Conservation (phyloP, 164 flowering plant species). For the Macadamia tetraphylla region DNA sequence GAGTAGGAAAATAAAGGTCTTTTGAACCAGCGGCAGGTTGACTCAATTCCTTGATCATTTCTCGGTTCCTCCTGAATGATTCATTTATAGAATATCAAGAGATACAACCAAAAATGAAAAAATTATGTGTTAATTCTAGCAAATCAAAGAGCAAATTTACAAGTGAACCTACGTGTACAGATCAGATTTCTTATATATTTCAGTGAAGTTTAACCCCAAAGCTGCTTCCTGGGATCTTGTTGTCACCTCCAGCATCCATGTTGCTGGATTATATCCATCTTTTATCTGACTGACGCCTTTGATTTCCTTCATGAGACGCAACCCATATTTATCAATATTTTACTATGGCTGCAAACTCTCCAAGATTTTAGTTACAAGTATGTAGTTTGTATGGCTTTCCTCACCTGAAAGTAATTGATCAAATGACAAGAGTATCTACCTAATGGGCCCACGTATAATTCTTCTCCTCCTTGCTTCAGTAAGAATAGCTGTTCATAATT, state of each 20-base stretch:
- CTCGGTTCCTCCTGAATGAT: slow-evolving; percentile 33
- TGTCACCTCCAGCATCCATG: slow-evolving; percentile 45
- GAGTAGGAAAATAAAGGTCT: slow-evolving; percentile 27
- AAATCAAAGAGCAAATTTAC: neutral
- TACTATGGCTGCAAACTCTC: neutral
- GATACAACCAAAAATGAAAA: too few species aligned
- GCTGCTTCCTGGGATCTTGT: slow-evolving; percentile 29
- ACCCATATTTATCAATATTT: neutral
- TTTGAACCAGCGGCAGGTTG: slow-evolving; percentile 26
- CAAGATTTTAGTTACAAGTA: neutral
- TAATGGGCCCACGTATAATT: slow-evolving; percentile 51
- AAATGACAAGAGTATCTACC: slow-evolving; percentile 40
- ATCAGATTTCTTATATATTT: slow-evolving; percentile 28
- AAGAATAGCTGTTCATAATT: slow-evolving; percentile 40
- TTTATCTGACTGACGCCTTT: slow-evolving; percentile 29
- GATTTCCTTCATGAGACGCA: slow-evolving; percentile 14
- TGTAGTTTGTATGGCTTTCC: neutral
- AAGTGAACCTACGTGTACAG: slow-evolving; percentile 16
- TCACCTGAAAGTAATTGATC: slow-evolving; percentile 58
- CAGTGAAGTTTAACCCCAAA: slow-evolving; percentile 27
- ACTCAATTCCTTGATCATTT: slow-evolving; percentile 26
- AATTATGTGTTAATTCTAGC: too few species aligned
- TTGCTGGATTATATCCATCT: slow-evolving; percentile 41
- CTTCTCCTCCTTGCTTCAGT: slow-evolving; percentile 57
- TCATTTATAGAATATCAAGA: too few species aligned